Conservation (phyloP, 2,329 filamentous ascomycete genomes). For the Penicillium sp. region DNA sequence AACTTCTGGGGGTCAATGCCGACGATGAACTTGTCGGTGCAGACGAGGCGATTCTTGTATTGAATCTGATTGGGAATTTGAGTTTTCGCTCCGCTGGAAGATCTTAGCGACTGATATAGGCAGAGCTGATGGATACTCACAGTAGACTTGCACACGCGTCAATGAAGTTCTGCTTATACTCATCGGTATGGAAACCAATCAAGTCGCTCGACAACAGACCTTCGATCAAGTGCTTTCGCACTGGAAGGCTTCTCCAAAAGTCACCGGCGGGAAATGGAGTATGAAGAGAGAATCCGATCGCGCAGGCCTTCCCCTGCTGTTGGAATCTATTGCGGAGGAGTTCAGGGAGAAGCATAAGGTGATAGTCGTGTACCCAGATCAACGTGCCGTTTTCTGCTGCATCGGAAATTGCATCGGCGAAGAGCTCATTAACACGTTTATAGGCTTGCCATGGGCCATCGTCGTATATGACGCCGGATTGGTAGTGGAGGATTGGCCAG, state of each 20-base stretch:
- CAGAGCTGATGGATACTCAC: constrained; percentile 39
- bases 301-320: constrained; percentile 69
- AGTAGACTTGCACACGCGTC: constrained; percentile 83
- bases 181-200: constrained; percentile 97
- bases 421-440: constrained; percentile 79
- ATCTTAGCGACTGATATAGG: not conserved
- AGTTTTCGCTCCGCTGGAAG: constrained; percentile 46
- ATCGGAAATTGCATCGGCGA: constrained; percentile 74
- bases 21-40: constrained; percentile 86
- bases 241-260: constrained; percentile 85
- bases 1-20: constrained; percentile 96
- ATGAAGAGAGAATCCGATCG: constrained; percentile 93
- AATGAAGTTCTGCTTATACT: constrained; percentile 87
- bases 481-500: constrained; percentile 96
- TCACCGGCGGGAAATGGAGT: constrained; percentile 91
- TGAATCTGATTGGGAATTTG: constrained; percentile 76
- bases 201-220: constrained; percentile 83
- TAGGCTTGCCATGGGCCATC: constrained; percentile 85
- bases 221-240: constrained; percentile 73
- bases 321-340: constrained; percentile 74
- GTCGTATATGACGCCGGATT: constrained; percentile 89
- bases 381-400: constrained; percentile 80
- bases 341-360: constrained; percentile 87
- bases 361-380: constrained; percentile 96
- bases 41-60: constrained; percentile 74